Conservation (phyloP, 148 eudicot species). For the Camellia sinensis region DNA sequence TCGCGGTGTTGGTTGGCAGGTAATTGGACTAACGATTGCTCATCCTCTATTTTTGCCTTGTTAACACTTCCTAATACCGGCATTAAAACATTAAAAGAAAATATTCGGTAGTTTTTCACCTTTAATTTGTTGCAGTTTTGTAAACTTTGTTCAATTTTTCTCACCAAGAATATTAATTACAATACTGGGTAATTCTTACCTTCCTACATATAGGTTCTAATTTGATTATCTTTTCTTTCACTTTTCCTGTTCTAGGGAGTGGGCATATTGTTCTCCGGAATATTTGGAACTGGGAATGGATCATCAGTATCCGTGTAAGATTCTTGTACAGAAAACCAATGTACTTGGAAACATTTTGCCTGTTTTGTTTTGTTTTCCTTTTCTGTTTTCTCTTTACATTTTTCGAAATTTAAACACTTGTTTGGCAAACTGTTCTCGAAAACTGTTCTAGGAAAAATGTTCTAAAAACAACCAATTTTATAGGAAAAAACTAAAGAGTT, state of each 20-base stretch:
- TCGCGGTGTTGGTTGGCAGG: constrained; percentile 99
- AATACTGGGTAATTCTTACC: not conserved
- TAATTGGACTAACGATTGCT: constrained; percentile 13
- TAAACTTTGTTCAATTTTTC: not conserved
- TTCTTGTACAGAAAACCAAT: not conserved
- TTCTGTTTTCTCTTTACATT: too few species aligned
- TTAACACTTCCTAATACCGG: not conserved
- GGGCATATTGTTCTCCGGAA: constrained; percentile 80
- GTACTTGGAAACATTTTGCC: not conserved
- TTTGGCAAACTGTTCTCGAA: too few species aligned
- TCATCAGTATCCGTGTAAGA: constrained; percentile 91
- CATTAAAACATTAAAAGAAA: not conserved
- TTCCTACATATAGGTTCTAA: not conserved
- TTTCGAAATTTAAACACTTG: too few species aligned
- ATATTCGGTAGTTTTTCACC: not conserved
- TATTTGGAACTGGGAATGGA: constrained; percentile 91
- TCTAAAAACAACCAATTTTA: too few species aligned
- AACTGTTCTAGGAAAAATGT: too few species aligned
- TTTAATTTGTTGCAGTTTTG: not conserved
- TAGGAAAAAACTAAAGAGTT: too few species aligned
- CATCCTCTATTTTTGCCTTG: not conserved
- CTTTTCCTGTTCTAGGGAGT: constrained; percentile 47
- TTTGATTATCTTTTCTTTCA: not conserved
- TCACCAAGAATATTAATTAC: not conserved
- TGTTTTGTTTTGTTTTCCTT: too few species aligned